Percentiles rank a stretch among this genome's conserved stretches.
Evolutionary conservation across 371 early-diverging fungal genomes (phyloP).

Genomic region (Dentiscutata heterogama): DNA sequence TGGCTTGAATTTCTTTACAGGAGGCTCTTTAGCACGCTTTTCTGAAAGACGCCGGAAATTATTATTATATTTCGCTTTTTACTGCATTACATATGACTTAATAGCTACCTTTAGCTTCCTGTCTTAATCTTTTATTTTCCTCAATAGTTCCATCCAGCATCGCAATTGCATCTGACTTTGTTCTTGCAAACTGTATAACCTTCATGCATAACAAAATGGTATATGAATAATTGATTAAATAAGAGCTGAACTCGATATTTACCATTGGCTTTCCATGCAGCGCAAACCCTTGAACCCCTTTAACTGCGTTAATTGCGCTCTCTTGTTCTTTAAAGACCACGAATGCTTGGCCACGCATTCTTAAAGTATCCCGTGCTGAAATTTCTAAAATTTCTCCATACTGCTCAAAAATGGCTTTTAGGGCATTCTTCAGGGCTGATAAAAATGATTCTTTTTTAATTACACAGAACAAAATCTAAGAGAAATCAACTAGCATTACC

Average conservation of each 20-base stretch:
- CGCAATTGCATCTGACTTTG: constrained; percentile 85
- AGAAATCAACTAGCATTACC: constrained; percentile 58
- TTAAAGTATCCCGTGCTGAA: constrained; percentile 76
- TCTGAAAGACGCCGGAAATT: constrained; percentile 4
- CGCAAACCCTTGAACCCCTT: constrained; percentile 85
- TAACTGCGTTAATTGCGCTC: constrained; percentile 84
- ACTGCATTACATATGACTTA: constrained; percentile 18
- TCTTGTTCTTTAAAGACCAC: constrained; percentile 85
- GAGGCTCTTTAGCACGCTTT: constrained; percentile 42
- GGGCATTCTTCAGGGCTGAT: constrained; percentile 77
- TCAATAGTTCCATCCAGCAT: constrained; percentile 69
- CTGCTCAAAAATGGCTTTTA: constrained; percentile 85
- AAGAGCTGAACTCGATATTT: constrained; percentile 37
- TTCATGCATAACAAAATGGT: constrained; percentile 45
- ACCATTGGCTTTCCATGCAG: constrained; percentile 89
- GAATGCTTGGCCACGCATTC: constrained; percentile 97
- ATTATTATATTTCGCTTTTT: not conserved
- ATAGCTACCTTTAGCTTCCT: constrained; percentile 62
- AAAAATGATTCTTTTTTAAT: not conserved
- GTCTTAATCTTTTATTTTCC: constrained; percentile 63
- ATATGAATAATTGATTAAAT: not conserved
- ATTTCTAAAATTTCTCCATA: constrained; percentile 93
- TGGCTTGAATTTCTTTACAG: constrained; percentile 49
- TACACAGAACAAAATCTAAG: not conserved
- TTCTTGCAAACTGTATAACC: constrained; percentile 82